Percentiles rank a stretch among this genome's conserved stretches.
Evolutionary conservation across 139 green algal species (phyloP).

Genomic region (Gonium pectorale): DNA sequence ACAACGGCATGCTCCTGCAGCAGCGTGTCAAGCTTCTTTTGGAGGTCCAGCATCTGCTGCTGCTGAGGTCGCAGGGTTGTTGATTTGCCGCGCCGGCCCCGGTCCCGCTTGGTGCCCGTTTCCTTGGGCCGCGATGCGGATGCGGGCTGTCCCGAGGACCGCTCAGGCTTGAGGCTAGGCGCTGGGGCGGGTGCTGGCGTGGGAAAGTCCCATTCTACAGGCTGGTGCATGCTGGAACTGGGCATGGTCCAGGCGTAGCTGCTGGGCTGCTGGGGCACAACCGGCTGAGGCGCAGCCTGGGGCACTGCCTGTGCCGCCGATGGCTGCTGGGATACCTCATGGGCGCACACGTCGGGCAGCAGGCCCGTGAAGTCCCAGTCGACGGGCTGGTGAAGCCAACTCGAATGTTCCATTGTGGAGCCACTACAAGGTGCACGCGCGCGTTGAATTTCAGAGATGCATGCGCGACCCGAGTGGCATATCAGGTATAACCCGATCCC

Average conservation of each 20-base stretch:
- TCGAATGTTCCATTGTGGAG: no score
- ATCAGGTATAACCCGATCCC: no score
- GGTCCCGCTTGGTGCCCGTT: not conserved
- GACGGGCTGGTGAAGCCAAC: constrained; percentile 20
- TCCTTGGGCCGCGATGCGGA: not conserved
- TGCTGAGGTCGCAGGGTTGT: not conserved
- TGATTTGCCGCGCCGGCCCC: not conserved
- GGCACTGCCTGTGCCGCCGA: not conserved
- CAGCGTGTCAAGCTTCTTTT: constrained; percentile 1
- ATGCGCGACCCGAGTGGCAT: no score
- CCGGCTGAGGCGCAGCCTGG: not conserved
- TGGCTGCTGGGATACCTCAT: not conserved
- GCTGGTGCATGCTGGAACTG: constrained; percentile 22
- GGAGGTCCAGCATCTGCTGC: constrained; percentile 27
- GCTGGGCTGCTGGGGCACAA: not conserved
- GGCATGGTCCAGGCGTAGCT: not conserved
- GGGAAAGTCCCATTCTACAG: constrained; percentile 9
- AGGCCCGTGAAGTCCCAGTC: not conserved
- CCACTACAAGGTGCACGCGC: no score
- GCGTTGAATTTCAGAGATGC: no score
- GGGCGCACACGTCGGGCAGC: not conserved
- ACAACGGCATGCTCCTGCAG: constrained; percentile 1
- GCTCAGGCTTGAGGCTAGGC: not conserved
- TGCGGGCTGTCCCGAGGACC: not conserved
- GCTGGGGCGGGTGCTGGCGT: not conserved